Percentiles rank a stretch among this genome's conserved stretches.
These are phyloP conservation scores for Paecilomyces dactylethromorphus DNA, from an alignment of 2,329 filamentous ascomycete species.

Conservation along the genomic window DNA sequence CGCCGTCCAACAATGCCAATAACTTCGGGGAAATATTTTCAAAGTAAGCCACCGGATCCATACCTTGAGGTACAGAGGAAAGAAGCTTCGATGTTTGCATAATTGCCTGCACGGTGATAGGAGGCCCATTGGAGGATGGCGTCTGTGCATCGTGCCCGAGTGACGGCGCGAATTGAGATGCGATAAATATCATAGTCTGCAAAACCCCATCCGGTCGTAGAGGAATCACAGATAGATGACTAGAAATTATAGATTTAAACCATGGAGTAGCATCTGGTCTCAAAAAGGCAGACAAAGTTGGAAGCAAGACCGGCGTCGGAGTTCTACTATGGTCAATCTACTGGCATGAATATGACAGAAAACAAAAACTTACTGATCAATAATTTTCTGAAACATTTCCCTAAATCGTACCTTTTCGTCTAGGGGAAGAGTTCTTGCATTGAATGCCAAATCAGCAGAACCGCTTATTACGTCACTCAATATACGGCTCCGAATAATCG, in stretches of 20 bases:
- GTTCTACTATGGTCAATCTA: conserved; percentile 23
- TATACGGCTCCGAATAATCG: conserved; percentile 31
- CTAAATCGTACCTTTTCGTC: conserved; percentile 13
- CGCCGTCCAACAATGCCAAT: conserved; percentile 32
- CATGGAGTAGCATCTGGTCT: conserved; percentile 28
- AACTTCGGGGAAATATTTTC: conserved; percentile 33
- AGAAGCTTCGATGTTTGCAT: conserved; percentile 38
- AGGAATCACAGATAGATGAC: conserved; percentile 31
- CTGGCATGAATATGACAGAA: background rate
- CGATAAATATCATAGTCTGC: conserved; percentile 36
- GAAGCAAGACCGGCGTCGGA: conserved; percentile 26
- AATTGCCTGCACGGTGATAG: conserved; percentile 37
- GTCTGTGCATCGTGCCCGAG: conserved; percentile 27
- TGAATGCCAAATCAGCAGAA: conserved; percentile 31
- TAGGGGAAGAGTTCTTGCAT: conserved; percentile 17
- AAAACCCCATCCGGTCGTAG: conserved; percentile 34
- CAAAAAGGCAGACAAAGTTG: conserved; percentile 31
- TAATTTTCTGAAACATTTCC: conserved; percentile 19
- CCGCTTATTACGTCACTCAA: conserved; percentile 36
- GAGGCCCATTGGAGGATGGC: conserved; percentile 25
- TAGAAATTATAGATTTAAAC: conserved; percentile 32
- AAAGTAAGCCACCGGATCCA: conserved; percentile 31
- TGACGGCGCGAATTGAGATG: conserved; percentile 34
- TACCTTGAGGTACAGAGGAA: conserved; percentile 34
- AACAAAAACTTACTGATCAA: conserved; percentile 25